A percentile compares a stretch with the other conserved stretches of the same genome.
Conservation (phyloP, 768 basidiomycete genomes). For the Lepiota venenata region DNA sequence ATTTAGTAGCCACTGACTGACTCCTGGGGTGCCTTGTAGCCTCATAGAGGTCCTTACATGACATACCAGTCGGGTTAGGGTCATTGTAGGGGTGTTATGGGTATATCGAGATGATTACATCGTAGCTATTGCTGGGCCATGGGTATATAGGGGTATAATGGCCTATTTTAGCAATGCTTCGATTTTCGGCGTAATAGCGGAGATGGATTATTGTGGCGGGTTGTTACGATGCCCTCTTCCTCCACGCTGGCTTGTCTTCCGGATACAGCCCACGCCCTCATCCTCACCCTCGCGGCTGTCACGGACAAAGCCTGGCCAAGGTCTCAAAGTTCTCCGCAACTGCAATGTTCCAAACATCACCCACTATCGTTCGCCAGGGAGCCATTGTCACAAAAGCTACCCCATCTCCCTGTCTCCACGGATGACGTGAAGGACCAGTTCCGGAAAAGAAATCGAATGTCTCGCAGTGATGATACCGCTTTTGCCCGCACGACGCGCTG, state of each 20-base stretch:
- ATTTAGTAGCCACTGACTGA: no score
- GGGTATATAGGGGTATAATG: no score
- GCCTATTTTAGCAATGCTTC: no score
- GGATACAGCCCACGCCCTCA: slow-evolving; percentile 26
- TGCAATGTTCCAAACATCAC: slow-evolving; percentile 16
- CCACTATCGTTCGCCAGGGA: no score
- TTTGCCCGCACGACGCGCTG: slow-evolving; percentile 76
- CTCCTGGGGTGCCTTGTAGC: no score
- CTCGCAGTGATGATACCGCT: slow-evolving; percentile 95
- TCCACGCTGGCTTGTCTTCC: slow-evolving; percentile 45
- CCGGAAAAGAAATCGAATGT: slow-evolving; percentile 60
- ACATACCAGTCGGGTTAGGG: no score
- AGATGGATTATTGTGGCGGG: no score
- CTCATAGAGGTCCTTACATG: no score
- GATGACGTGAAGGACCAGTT: slow-evolving; percentile 77
- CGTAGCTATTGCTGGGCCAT: no score
- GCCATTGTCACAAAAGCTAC: slow-evolving; percentile 79
- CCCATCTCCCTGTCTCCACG: slow-evolving; percentile 87
- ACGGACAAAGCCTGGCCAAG: slow-evolving; percentile 18
- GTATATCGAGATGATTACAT: no score
- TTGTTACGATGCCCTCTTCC: slow-evolving; percentile 47
- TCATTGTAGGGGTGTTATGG: no score
- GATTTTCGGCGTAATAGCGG: no score
- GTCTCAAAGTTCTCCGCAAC: slow-evolving; percentile 14
- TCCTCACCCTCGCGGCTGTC: slow-evolving; percentile 15